A percentile compares a stretch with the other conserved stretches of the same genome.
Conservation (phyloP, 169 alveolate species). For the Plasmodium adleri region DNA sequence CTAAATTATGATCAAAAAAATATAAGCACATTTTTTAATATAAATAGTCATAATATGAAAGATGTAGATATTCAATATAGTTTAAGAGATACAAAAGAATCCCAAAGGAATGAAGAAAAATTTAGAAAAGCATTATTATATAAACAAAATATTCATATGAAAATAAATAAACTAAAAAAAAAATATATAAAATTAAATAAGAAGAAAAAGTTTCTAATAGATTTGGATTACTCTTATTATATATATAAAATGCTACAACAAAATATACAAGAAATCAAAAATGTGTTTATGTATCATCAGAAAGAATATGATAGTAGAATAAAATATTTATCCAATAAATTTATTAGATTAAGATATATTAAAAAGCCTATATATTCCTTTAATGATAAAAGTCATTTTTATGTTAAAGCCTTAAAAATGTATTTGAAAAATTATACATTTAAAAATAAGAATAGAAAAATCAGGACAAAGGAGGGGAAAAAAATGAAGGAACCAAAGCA, state of each 20-base stretch:
- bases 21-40: slow-evolving; percentile 24
- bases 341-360: slow-evolving; percentile 8
- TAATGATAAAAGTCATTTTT: not conserved
- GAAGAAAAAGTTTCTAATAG: slow-evolving; percentile 52
- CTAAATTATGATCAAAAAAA: slow-evolving; percentile 46
- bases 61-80: slow-evolving; percentile 64
- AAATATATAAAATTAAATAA: slow-evolving; percentile 23
- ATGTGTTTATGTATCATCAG: slow-evolving; percentile 25
- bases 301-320: slow-evolving; percentile 32
- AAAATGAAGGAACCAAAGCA: slow-evolving; percentile 7
- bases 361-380: not conserved
- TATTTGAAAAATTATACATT: slow-evolving; percentile 16
- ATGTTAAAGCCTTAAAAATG: slow-evolving; percentile 14
- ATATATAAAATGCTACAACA: slow-evolving; percentile 6
- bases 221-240: slow-evolving; percentile 17
- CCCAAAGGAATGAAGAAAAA: slow-evolving; percentile 48
- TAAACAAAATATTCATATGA: slow-evolving; percentile 42
- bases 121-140: slow-evolving; percentile 35
- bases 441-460: slow-evolving; percentile 10
- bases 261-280: slow-evolving; percentile 22
- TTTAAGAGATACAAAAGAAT: slow-evolving; percentile 50
- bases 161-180: slow-evolving; percentile 39
- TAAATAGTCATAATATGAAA: slow-evolving; percentile 1
- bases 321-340: slow-evolving; percentile 20
- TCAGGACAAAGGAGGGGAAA: not conserved